A percentile compares a stretch with the other conserved stretches of the same genome.
Evolutionary conservation across 1,284 basidiomycete species (phyloP).

Genomic region (Inonotus hispidus): DNA sequence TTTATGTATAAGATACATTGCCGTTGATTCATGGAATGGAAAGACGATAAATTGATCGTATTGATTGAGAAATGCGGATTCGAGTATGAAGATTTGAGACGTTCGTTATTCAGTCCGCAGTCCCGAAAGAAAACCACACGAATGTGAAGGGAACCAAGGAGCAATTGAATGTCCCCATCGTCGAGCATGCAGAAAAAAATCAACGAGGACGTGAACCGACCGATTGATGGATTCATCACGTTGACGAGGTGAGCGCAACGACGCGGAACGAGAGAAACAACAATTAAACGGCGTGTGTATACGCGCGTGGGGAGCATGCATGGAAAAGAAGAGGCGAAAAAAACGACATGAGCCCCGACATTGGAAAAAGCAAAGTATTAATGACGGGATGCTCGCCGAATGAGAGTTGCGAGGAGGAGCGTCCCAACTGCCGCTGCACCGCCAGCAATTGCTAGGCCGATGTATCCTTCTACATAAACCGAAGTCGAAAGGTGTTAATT

Average conservation of each 20-base stretch:
- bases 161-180: too few species aligned
- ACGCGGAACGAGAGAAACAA: background rate
- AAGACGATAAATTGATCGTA: background rate
- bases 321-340: background rate
- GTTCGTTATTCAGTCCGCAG: background rate
- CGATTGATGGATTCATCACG: background rate
- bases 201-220: too few species aligned
- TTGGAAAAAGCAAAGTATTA: slow-evolving; percentile 32
- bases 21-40: background rate
- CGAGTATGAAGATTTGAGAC: background rate
- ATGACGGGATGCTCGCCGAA: slow-evolving; percentile 80
- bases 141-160: background rate
- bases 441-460: slow-evolving; percentile 92
- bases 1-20: slow-evolving; percentile 7
- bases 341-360: background rate
- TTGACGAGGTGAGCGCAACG: background rate
- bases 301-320: background rate
- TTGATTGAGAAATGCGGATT: background rate
- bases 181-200: background rate
- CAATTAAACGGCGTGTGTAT: background rate
- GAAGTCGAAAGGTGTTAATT: slow-evolving; percentile 11
- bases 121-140: background rate
- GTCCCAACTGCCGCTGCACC: slow-evolving; percentile 86
- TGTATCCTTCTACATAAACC: slow-evolving; percentile 71
- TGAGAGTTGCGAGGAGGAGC: slow-evolving; percentile 73